A percentile compares a stretch with the other conserved stretches of the same genome.
phyloP scores from a whole-genome alignment of 345 rosid species.

The Populus ilicifolia region DNA sequence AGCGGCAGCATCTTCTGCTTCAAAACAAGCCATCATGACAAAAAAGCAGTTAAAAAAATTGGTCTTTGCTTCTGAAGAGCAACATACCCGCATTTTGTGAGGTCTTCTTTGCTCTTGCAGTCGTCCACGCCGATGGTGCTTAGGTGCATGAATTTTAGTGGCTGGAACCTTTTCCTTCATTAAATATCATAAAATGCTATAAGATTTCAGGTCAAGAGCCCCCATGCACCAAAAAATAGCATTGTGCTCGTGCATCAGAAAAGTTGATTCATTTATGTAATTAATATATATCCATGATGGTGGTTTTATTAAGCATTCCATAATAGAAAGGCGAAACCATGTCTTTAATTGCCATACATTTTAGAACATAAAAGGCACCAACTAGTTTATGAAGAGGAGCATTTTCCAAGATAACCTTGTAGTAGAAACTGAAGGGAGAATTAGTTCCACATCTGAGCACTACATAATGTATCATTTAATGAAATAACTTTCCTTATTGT shows the following conservation, averaged over 20 bases:
- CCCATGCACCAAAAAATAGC: background rate
- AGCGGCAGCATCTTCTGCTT: slow-evolving; percentile 47
- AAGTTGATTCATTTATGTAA: background rate
- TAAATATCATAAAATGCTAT: background rate
- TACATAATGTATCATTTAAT: no score
- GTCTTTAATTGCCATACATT: background rate
- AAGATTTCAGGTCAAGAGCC: slow-evolving; percentile 8
- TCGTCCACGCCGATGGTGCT: slow-evolving; percentile 59
- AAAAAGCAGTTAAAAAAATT: background rate
- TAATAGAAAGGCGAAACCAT: background rate
- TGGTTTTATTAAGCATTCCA: background rate
- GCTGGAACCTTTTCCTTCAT: slow-evolving; percentile 55
- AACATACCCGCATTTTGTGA: slow-evolving; percentile 57
- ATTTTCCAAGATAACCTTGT: background rate
- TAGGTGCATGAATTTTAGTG: slow-evolving; percentile 43
- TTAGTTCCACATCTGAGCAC: background rate
- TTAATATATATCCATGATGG: background rate
- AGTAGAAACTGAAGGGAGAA: background rate
- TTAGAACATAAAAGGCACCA: background rate
- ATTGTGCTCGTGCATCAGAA: background rate
- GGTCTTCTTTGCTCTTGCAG: slow-evolving; percentile 43
- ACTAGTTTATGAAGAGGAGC: background rate
- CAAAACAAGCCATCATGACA: slow-evolving; percentile 3
- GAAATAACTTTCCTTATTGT: no score
- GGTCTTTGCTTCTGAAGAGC: background rate